Percentiles rank a stretch among this genome's conserved stretches.
Evolutionary conservation across 768 basidiomycete species (phyloP).

Genomic region (Lentinula detonsa): DNA sequence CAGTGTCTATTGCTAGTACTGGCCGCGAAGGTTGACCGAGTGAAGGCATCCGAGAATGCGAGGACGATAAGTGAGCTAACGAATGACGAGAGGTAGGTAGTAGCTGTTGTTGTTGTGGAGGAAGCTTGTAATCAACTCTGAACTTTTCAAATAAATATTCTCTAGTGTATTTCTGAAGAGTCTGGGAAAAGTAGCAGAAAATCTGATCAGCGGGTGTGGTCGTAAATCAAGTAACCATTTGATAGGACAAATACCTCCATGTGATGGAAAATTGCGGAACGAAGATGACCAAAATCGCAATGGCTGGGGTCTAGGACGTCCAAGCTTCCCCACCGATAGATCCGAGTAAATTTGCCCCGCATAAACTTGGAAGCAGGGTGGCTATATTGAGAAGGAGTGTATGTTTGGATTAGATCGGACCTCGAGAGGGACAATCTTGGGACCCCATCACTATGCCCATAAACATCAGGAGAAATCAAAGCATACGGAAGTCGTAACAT

Average conservation of each 20-base stretch:
- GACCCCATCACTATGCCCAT: conserved; percentile 81
- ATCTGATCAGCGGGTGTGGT: neutral
- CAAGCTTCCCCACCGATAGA: conserved; percentile 80
- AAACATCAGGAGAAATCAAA: conserved; percentile 76
- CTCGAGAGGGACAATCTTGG: conserved; percentile 50
- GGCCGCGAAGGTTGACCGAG: conserved; percentile 46
- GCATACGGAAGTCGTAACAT: conserved; percentile 75
- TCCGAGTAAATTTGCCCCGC: conserved; percentile 62
- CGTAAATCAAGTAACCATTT: conserved; percentile 9
- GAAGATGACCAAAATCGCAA: conserved; percentile 74
- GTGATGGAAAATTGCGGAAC: conserved; percentile 78
- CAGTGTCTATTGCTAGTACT: conserved; percentile 58
- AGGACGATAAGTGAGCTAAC: conserved; percentile 25
- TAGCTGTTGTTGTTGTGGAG: conserved; percentile 31
- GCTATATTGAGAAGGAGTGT: conserved; percentile 52
- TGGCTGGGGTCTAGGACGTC: conserved; percentile 76
- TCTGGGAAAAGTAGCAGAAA: conserved; percentile 36
- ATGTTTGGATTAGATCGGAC: conserved; percentile 69
- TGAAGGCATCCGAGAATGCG: conserved; percentile 36
- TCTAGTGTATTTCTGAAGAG: conserved; percentile 78
- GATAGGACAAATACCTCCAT: conserved; percentile 60
- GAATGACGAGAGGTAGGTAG: conserved; percentile 41
- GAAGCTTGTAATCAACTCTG: conserved; percentile 41
- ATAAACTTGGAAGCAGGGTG: conserved; percentile 37
- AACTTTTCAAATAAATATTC: conserved; percentile 82